Conservation (phyloP, 2,329 filamentous ascomycete genomes). For the Beauveria pseudobassiana region DNA sequence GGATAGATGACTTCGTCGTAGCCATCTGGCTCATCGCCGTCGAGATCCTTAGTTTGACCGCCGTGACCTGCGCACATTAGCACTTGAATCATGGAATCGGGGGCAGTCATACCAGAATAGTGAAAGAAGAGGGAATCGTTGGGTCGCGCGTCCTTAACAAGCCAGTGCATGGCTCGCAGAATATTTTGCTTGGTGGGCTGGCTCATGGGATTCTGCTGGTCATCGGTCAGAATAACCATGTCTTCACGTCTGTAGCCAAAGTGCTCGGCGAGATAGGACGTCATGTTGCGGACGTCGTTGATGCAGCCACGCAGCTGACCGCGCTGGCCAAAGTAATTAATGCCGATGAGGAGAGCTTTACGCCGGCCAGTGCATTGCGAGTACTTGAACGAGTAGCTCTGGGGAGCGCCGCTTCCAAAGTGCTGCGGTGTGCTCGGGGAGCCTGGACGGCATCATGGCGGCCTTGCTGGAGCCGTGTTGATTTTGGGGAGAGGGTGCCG, state of each 20-base stretch:
- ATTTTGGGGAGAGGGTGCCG: not conserved
- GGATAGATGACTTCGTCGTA: constrained; percentile 82
- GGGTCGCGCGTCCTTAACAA: constrained; percentile 84
- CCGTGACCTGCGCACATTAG: constrained; percentile 52
- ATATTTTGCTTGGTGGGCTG: constrained; percentile 96
- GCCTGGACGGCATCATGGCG: constrained; percentile 52
- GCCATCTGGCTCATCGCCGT: constrained; percentile 74
- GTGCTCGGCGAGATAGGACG: constrained; percentile 75
- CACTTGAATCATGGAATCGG: not conserved
- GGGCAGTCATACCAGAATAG: constrained; percentile 64
- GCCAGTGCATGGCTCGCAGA: constrained; percentile 92
- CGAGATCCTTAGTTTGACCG: constrained; percentile 71
- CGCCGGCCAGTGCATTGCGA: constrained; percentile 81
- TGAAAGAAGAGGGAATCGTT: constrained; percentile 98
- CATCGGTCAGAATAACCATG: constrained; percentile 94
- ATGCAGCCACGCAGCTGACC: constrained; percentile 90
- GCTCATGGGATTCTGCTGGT: constrained; percentile 95
- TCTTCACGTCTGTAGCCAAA: constrained; percentile 93
- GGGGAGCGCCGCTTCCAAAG: constrained; percentile 75
- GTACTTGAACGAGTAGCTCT: constrained; percentile 79
- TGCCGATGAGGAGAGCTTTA: constrained; percentile 87
- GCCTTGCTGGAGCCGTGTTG: not conserved
- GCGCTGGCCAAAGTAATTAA: constrained; percentile 92
- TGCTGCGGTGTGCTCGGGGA: constrained; percentile 61
- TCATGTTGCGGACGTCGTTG: constrained; percentile 98